These are phyloP conservation scores for Podaxis sp. DNA, from an alignment of 768 basidiomycete genomes.

Conservation along the genomic window DNA sequence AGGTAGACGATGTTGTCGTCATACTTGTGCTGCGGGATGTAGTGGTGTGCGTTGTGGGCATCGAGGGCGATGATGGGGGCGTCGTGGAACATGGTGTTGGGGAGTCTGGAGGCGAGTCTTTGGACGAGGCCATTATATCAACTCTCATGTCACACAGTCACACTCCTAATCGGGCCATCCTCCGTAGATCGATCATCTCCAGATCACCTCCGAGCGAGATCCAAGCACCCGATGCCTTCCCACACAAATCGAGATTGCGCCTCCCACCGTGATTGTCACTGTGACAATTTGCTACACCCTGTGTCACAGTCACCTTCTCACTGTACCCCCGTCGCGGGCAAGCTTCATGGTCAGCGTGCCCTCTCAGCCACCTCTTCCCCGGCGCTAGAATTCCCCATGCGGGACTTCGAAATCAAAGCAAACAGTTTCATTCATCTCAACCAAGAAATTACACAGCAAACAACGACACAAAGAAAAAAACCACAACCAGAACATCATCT, in stretches of 20 bases:
- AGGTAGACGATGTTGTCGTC: conserved; percentile 39
- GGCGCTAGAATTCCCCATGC: conserved; percentile 10
- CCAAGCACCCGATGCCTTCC: conserved; percentile 8
- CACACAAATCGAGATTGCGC: conserved; percentile 26
- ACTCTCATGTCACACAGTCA: conserved; percentile 3
- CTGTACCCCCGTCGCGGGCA: conserved; percentile 9
- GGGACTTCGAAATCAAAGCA: conserved; percentile 1
- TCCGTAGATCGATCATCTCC: conserved; percentile 12
- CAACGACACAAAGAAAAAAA: conserved; percentile 8
- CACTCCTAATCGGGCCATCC: conserved; percentile 2
- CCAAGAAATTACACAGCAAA: conserved; percentile 3
- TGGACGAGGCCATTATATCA: conserved; percentile 9
- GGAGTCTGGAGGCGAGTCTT: conserved; percentile 7
- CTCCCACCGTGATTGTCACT: conserved; percentile 6
- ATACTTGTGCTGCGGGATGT: conserved; percentile 27
- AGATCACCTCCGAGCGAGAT: conserved; percentile 13
- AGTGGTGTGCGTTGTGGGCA: conserved; percentile 16
- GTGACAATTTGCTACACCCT: not conserved
- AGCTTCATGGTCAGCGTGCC: conserved; percentile 13
- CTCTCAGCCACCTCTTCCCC: conserved; percentile 21
- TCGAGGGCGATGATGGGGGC: conserved; percentile 18
- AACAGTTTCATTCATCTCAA: not conserved
- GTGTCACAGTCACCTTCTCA: conserved; percentile 7
- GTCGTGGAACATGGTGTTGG: conserved; percentile 19
- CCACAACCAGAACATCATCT: conserved; percentile 3